Percentiles rank a stretch among this genome's conserved stretches.
Conservation (phyloP, 441 rosid genomes). For the Erysimum pusillum region DNA sequence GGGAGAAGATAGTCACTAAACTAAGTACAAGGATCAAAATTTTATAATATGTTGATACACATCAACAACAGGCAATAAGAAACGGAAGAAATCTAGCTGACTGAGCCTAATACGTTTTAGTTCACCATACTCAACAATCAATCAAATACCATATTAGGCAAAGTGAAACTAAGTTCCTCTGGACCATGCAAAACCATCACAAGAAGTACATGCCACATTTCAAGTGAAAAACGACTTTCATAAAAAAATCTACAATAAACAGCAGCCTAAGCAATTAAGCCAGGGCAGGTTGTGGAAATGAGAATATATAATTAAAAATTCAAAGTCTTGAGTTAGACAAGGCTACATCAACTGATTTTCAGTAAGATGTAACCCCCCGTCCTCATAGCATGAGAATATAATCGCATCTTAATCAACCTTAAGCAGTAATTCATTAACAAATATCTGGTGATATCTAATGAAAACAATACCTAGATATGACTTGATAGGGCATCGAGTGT, state of each 20-base stretch:
- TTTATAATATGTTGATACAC: background rate
- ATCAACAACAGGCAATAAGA: background rate
- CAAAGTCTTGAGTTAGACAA: slow-evolving; percentile 18
- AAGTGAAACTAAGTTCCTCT: background rate
- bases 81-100: background rate
- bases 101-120: too few relatives aligned
- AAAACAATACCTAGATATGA: slow-evolving; percentile 83
- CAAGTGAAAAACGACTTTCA: slow-evolving; percentile 1
- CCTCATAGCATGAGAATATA: slow-evolving; percentile 4
- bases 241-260: slow-evolving; percentile 6
- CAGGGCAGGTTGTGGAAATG: slow-evolving; percentile 12
- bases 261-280: slow-evolving; percentile 17
- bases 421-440: background rate
- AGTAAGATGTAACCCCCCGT: slow-evolving; percentile 11
- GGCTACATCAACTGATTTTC: slow-evolving; percentile 10
- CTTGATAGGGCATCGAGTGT: slow-evolving; percentile 99
- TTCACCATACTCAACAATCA: too few relatives aligned
- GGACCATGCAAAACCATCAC: background rate
- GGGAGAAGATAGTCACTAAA: background rate
- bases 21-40: background rate
- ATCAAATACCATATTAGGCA: background rate
- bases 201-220: background rate
- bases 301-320: background rate
- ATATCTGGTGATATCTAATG: slow-evolving; percentile 12
- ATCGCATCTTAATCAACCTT: background rate